phyloP scores from a whole-genome alignment of 257 asterid genomes.

The Penstemon davidsonii region DNA sequence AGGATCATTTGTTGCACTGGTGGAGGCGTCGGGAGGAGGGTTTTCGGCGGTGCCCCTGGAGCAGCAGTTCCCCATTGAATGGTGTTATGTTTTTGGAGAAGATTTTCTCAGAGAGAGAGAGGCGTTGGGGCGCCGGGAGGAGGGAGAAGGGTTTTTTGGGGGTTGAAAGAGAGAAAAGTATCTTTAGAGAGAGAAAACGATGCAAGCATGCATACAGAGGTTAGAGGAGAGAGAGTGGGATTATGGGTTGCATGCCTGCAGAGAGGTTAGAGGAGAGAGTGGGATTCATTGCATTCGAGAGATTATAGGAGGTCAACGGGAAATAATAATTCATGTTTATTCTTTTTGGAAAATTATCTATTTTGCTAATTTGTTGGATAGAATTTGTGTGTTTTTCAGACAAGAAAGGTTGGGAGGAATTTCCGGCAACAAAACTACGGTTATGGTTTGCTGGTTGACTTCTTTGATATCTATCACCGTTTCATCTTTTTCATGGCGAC shows the following conservation, averaged over 20 bases:
- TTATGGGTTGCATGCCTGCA: background rate
- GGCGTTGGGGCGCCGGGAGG: slow-evolving; percentile 26
- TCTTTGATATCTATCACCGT: no score
- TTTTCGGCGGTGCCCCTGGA: slow-evolving; percentile 46
- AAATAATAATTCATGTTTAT: no score
- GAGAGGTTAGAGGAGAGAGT: slow-evolving; percentile 26
- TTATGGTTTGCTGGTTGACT: background rate
- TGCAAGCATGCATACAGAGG: slow-evolving; percentile 27
- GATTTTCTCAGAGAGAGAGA: background rate
- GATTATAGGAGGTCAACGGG: slow-evolving; percentile 40
- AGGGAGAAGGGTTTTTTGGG: slow-evolving; percentile 16
- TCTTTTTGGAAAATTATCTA: slow-evolving; percentile 3
- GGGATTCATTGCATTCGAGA: slow-evolving; percentile 44
- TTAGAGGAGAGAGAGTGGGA: slow-evolving; percentile 26
- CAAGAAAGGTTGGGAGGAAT: slow-evolving; percentile 1
- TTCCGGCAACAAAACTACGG: background rate
- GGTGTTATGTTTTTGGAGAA: slow-evolving; percentile 10
- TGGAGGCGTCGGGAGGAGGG: slow-evolving; percentile 17
- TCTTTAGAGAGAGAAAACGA: slow-evolving; percentile 31
- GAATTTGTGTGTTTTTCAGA: background rate
- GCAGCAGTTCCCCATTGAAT: slow-evolving; percentile 66
- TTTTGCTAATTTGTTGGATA: background rate
- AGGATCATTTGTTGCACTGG: background rate
- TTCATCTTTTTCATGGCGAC: no score
- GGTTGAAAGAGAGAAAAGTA: background rate